Evolutionary conservation across 768 basidiomycete species (phyloP).

Genomic region (Chiua virens): DNA sequence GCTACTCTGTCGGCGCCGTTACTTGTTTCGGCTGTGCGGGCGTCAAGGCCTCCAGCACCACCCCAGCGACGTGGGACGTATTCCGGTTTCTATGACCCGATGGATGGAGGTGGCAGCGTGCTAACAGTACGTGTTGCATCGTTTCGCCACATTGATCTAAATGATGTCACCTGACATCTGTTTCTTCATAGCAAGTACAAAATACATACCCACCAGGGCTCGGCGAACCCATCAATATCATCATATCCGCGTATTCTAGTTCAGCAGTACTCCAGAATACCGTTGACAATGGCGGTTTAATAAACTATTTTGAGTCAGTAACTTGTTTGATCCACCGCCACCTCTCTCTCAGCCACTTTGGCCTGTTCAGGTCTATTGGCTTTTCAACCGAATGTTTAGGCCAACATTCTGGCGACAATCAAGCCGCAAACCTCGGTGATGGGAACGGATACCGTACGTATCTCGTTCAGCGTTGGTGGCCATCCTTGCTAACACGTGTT

Average conservation of each 20-base stretch:
- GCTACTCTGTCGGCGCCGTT: constrained; percentile 6
- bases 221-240: constrained; percentile 85
- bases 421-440: constrained; percentile 81
- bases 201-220: constrained; percentile 67
- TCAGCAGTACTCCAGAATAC: constrained; percentile 60
- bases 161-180: not conserved
- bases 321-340: not conserved
- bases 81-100: constrained; percentile 61
- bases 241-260: constrained; percentile 79
- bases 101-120: constrained; percentile 59
- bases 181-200: constrained; percentile 44
- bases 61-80: constrained; percentile 23
- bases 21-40: constrained; percentile 10
- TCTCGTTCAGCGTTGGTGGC: constrained; percentile 2
- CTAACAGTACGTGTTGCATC: constrained; percentile 54
- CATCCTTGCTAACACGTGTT: not conserved
- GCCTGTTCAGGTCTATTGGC: constrained; percentile 52
- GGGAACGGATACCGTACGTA: constrained; percentile 68
- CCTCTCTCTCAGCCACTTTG: not conserved
- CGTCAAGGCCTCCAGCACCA: constrained; percentile 1
- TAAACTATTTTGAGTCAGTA: constrained; percentile 80
- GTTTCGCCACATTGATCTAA: not conserved
- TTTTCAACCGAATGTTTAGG: constrained; percentile 83
- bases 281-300: constrained; percentile 64
- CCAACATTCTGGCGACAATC: constrained; percentile 67